Conservation (phyloP, 164 flowering plant species). For the Amborella trichopoda region DNA sequence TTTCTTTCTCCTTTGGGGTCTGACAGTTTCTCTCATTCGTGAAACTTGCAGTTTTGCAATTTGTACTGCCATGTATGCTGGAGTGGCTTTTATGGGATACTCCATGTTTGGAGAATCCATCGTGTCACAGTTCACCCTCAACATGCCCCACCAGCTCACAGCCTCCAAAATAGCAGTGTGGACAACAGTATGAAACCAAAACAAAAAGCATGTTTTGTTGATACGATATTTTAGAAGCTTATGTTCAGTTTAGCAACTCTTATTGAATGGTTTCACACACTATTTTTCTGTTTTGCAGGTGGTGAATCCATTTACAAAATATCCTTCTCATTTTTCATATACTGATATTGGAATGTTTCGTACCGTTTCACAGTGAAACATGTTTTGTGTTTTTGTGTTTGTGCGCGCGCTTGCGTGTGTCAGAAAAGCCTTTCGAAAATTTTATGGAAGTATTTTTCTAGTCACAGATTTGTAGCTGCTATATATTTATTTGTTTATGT, state of each 20-base stretch:
- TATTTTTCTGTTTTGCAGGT: constrained; percentile 49
- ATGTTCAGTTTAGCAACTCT: neutral
- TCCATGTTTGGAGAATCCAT: constrained; percentile 79
- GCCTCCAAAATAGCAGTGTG: constrained; percentile 94
- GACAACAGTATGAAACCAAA: constrained; percentile 68
- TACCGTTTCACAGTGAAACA: no score
- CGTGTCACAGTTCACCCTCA: constrained; percentile 78
- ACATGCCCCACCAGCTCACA: constrained; percentile 73
- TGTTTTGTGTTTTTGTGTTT: no score
- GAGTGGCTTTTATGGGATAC: constrained; percentile 79
- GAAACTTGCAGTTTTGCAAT: constrained; percentile 47
- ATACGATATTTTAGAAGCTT: neutral
- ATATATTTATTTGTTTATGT: no score
- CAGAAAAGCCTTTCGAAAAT: no score
- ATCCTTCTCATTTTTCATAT: constrained; percentile 49
- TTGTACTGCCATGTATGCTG: constrained; percentile 70
- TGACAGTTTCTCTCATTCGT: neutral
- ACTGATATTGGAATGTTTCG: no score
- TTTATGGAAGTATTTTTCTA: no score
- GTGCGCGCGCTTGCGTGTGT: no score
- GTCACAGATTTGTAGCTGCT: no score
- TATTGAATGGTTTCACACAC: neutral
- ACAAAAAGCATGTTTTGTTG: neutral
- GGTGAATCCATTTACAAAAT: constrained; percentile 95
- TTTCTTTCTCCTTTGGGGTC: neutral